These are phyloP conservation scores for Colletotrichum acutatum DNA, from an alignment of 2,329 filamentous ascomycete species.

Conservation along the genomic window DNA sequence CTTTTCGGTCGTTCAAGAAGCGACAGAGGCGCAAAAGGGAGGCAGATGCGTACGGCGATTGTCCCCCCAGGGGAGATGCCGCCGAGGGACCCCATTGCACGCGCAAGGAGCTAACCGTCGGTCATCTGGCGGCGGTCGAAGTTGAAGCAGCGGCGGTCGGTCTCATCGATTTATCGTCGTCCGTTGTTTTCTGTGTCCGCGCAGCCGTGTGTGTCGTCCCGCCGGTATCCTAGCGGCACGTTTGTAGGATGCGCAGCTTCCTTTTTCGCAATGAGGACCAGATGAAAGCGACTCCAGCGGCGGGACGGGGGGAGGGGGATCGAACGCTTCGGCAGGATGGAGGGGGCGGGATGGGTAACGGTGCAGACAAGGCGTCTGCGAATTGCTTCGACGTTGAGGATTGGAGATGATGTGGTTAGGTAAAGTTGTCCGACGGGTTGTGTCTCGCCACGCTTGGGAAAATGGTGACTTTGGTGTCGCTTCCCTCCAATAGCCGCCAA, in stretches of 20 bases:
- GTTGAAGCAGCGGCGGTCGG: constrained; percentile 26
- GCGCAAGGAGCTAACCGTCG: constrained; percentile 48
- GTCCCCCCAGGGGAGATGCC: constrained; percentile 82
- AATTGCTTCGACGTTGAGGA: neutral
- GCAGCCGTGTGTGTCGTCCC: constrained; percentile 14
- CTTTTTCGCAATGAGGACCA: constrained; percentile 1
- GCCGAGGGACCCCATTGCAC: constrained; percentile 77
- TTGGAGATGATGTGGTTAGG: neutral
- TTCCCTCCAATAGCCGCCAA: constrained; percentile 18
- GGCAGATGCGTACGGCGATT: constrained; percentile 70
- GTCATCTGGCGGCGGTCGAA: constrained; percentile 57
- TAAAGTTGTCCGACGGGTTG: neutral
- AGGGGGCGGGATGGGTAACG: neutral
- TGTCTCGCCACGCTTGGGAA: neutral
- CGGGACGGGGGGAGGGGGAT: constrained; percentile 6
- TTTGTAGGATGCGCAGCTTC: neutral
- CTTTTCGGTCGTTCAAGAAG: neutral
- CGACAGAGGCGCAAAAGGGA: constrained; percentile 3
- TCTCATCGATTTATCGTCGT: constrained; percentile 24
- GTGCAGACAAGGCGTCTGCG: neutral
- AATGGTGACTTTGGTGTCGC: neutral
- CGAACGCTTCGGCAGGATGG: neutral
- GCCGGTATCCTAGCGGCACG: constrained; percentile 10
- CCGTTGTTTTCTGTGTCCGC: constrained; percentile 1
- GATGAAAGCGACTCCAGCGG: constrained; percentile 9